phyloP scores from a whole-genome alignment of 306 rosid genomes.

The Quercus agrifolia region DNA sequence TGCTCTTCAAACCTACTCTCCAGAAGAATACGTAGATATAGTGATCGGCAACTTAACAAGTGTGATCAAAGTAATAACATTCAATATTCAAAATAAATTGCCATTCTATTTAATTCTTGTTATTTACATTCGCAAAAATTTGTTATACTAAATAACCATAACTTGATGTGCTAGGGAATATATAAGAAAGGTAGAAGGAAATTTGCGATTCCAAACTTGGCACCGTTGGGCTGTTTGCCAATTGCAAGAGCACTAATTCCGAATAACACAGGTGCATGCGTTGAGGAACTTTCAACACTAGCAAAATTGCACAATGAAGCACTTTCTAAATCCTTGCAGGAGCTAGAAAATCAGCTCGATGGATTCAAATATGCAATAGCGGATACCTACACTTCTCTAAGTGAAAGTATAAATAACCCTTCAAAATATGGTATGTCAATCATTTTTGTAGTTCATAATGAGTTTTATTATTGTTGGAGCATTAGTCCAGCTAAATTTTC shows the following conservation, averaged over 20 bases:
- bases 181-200: slow-evolving; percentile 56
- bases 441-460: too few species aligned
- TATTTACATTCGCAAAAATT: not conserved
- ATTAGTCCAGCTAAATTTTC: too few species aligned
- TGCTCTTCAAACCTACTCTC: slow-evolving; percentile 14
- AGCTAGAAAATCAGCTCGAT: slow-evolving; percentile 22
- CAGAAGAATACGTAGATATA: slow-evolving; percentile 20
- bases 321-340: slow-evolving; percentile 15
- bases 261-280: slow-evolving; percentile 20
- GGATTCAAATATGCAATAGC: slow-evolving; percentile 40
- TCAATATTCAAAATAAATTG: not conserved
- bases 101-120: not conserved
- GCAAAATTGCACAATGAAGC: slow-evolving; percentile 38
- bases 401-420: slow-evolving; percentile 27
- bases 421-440: slow-evolving; percentile 35
- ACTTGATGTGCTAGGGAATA: slow-evolving; percentile 25
- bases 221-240: slow-evolving; percentile 31
- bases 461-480: too few species aligned
- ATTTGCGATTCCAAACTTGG: slow-evolving; percentile 28
- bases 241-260: slow-evolving; percentile 6
- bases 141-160: not conserved
- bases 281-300: slow-evolving; percentile 19
- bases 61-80: slow-evolving; percentile 24
- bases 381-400: slow-evolving; percentile 8
- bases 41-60: slow-evolving; percentile 44